Conservation (phyloP, 176 grass and related monocot genomes). For the Oryza officinalis region DNA sequence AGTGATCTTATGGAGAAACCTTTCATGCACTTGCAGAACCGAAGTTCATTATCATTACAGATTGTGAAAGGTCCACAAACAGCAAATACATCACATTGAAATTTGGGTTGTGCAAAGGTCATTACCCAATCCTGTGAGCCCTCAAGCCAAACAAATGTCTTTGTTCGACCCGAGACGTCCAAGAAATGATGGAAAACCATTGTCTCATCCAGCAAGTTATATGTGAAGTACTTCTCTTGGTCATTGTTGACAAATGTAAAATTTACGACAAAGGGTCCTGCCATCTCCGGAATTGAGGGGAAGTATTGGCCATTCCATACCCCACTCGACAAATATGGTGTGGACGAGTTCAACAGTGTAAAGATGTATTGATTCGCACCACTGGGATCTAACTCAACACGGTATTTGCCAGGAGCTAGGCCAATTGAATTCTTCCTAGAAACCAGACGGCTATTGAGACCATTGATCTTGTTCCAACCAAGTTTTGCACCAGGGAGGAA, state of each 20-base stretch:
- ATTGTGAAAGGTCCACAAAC: constrained; percentile 57
- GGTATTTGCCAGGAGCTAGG: constrained; percentile 40
- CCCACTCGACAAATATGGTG: constrained; percentile 38
- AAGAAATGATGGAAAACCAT: constrained; percentile 18
- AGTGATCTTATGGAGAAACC: constrained; percentile 43
- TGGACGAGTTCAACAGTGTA: constrained; percentile 29
- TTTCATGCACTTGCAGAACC: constrained; percentile 53
- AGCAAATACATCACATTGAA: constrained; percentile 48
- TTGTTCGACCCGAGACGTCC: constrained; percentile 41
- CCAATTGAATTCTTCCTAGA: constrained; percentile 53
- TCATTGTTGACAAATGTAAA: constrained; percentile 44
- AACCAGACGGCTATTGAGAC: constrained; percentile 40
- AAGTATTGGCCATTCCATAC: constrained; percentile 58
- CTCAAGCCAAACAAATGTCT: constrained; percentile 36
- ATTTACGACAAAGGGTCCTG: background rate
- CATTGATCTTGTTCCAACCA: constrained; percentile 50
- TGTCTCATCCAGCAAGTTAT: constrained; percentile 32
- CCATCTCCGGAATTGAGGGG: constrained; percentile 37
- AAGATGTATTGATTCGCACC: constrained; percentile 33
- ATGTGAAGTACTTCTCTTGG: constrained; percentile 42
- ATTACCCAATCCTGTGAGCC: constrained; percentile 31
- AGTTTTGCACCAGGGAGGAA: constrained; percentile 52
- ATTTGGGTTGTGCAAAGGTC: constrained; percentile 38
- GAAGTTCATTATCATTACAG: constrained; percentile 39
- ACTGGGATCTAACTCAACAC: constrained; percentile 38